Percentiles rank a stretch among this genome's conserved stretches.
These are phyloP conservation scores for Lophiotrema nucula DNA, from an alignment of 495 filamentous ascomycete genomes.

Conservation along the genomic window DNA sequence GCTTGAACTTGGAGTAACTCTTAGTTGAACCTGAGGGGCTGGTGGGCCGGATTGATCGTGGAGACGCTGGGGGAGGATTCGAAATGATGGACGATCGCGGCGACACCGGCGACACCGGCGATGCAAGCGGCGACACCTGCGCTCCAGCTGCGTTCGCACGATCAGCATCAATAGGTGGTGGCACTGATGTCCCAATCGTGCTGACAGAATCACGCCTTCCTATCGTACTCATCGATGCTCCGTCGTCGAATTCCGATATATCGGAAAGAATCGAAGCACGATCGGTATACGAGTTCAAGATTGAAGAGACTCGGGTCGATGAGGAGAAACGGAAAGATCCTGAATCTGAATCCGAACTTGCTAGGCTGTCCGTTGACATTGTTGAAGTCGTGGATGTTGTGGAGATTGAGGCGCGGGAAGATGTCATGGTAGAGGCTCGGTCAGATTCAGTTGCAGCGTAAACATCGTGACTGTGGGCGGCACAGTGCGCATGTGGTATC, in stretches of 20 bases:
- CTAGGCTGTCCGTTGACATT: constrained; percentile 1
- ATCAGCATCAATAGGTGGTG: neutral
- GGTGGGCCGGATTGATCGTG: neutral
- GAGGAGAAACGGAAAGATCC: constrained; percentile 6
- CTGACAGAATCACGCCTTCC: no score
- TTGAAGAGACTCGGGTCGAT: constrained; percentile 14
- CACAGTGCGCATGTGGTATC: constrained; percentile 27
- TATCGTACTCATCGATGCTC: constrained; percentile 10
- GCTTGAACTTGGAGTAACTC: constrained; percentile 10
- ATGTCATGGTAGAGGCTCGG: constrained; percentile 18
- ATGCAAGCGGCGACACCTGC: neutral
- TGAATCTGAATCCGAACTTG: no score
- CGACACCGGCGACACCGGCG: neutral
- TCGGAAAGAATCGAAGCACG: constrained; percentile 11
- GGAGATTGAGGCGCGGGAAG: constrained; percentile 10
- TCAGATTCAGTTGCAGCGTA: constrained; percentile 13
- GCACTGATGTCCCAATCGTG: constrained; percentile 3
- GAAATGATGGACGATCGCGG: constrained; percentile 1
- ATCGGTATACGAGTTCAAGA: constrained; percentile 26
- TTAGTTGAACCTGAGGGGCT: constrained; percentile 4
- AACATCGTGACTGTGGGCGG: constrained; percentile 24
- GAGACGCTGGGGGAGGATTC: neutral
- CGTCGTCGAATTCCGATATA: constrained; percentile 20
- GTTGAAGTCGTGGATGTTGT: constrained; percentile 2
- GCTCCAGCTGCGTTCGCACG: no score